Evolutionary conservation across 2,329 filamentous ascomycete genomes (phyloP).

Genomic region (Stachybotrys echinatus): DNA sequence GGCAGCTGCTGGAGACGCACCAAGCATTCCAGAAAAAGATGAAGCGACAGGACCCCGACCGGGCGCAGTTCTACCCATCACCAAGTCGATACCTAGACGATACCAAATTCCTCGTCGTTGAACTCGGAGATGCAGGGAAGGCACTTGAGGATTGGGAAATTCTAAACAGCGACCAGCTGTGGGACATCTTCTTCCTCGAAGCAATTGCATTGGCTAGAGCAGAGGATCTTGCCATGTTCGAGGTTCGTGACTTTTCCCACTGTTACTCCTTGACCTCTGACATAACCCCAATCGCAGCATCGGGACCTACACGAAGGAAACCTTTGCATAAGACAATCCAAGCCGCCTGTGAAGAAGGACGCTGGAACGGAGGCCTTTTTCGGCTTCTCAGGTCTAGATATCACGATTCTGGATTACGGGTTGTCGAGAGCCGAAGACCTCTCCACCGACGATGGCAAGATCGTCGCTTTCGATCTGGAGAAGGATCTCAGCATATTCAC

Average conservation of each 20-base stretch:
- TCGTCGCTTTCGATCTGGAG: slow-evolving; percentile 54
- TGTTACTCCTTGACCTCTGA: background rate
- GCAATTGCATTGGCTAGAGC: slow-evolving; percentile 56
- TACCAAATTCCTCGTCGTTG: slow-evolving; percentile 56
- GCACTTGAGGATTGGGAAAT: slow-evolving; percentile 56
- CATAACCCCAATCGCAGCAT: slow-evolving; percentile 35
- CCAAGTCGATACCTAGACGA: slow-evolving; percentile 54
- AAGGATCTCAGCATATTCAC: slow-evolving; percentile 55
- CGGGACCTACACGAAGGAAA: slow-evolving; percentile 63
- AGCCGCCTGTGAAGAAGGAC: slow-evolving; percentile 24
- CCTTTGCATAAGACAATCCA: slow-evolving; percentile 47
- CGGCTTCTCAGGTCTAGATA: slow-evolving; percentile 56
- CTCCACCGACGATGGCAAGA: slow-evolving; percentile 24
- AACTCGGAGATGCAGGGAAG: slow-evolving; percentile 57
- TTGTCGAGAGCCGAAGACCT: slow-evolving; percentile 52
- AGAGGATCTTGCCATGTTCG: slow-evolving; percentile 53
- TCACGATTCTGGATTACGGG: slow-evolving; percentile 62
- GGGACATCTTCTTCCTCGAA: slow-evolving; percentile 59
- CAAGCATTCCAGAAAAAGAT: slow-evolving; percentile 49
- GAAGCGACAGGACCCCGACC: slow-evolving; percentile 49
- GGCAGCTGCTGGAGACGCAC: slow-evolving; percentile 53
- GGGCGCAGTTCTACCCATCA: slow-evolving; percentile 57
- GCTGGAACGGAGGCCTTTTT: slow-evolving; percentile 33
- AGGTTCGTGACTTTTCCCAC: slow-evolving; percentile 38
- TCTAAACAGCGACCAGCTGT: slow-evolving; percentile 44